Conservation (phyloP, 305 asterid genomes). For the Ilex paraguariensis region DNA sequence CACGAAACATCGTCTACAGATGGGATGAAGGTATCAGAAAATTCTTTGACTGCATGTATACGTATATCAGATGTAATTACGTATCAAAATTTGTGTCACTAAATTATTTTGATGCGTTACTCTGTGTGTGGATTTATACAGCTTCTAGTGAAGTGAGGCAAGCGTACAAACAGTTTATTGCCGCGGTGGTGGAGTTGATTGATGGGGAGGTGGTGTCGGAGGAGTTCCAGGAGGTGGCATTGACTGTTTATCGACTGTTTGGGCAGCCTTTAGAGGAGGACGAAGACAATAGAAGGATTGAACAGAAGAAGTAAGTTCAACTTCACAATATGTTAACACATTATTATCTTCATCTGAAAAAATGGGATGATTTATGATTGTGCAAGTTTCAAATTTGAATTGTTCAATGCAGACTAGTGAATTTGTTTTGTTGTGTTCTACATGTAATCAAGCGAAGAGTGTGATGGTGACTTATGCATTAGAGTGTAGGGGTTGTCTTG, state of each 20-base stretch:
- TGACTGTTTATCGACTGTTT: conserved; percentile 55
- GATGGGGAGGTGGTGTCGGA: conserved; percentile 81
- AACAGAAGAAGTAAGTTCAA: conserved; percentile 49
- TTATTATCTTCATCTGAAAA: background rate
- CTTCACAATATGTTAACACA: conserved; percentile 3
- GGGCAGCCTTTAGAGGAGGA: conserved; percentile 34
- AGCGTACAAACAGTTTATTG: conserved; percentile 67
- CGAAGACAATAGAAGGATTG: conserved; percentile 35
- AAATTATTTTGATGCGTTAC: background rate
- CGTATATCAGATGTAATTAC: background rate
- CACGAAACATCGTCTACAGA: conserved; percentile 52
- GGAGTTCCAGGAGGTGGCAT: conserved; percentile 89
- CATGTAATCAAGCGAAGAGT: background rate
- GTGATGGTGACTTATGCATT: background rate
- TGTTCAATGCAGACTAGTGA: no score
- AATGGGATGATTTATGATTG: background rate
- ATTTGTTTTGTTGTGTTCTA: background rate
- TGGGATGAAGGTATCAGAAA: conserved; percentile 76
- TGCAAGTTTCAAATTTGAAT: background rate
- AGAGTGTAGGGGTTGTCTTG: background rate
- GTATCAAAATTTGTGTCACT: background rate
- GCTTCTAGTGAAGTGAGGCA: conserved; percentile 72
- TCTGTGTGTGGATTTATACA: conserved; percentile 32
- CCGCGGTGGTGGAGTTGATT: conserved; percentile 69
- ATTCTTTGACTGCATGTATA: conserved; percentile 6